A percentile compares a stretch with the other conserved stretches of the same genome.
Evolutionary conservation across 2,329 filamentous ascomycete species (phyloP).

Genomic region (Fusarium mangiferae): DNA sequence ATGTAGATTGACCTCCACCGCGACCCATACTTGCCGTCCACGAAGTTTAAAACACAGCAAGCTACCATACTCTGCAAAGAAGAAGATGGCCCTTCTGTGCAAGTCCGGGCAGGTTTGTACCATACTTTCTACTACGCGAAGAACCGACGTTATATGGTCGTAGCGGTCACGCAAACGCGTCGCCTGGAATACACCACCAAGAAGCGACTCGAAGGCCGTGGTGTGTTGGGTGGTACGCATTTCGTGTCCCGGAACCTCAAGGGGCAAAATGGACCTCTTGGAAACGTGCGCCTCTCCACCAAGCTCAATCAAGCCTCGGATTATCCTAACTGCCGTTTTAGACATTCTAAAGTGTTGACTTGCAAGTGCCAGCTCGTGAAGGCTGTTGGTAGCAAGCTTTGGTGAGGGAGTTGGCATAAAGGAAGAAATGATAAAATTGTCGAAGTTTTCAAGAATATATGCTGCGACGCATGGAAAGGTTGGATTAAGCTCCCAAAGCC

Average conservation of each 20-base stretch:
- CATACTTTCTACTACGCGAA: fast-evolving
- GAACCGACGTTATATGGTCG: fast-evolving
- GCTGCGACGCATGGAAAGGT: fast-evolving
- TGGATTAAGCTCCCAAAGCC: fast-evolving
- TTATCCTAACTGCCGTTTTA: fast-evolving
- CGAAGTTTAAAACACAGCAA: fast-evolving
- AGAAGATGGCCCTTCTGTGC: not conserved
- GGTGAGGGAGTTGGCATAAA: not conserved
- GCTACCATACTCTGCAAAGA: fast-evolving
- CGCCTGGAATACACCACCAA: fast-evolving
- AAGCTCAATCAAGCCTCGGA: not conserved
- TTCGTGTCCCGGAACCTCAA: fast-evolving
- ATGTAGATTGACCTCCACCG: not conserved
- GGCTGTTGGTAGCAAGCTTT: fast-evolving
- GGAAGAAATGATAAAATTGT: fast-evolving
- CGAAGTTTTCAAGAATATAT: fast-evolving
- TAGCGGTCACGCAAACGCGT: fast-evolving
- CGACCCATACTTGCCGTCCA: fast-evolving
- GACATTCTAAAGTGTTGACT: fast-evolving
- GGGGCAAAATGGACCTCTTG: fast-evolving
- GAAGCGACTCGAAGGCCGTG: not conserved
- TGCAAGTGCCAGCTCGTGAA: not conserved
- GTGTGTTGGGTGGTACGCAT: fast-evolving
- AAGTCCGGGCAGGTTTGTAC: not conserved
- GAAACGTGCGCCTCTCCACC: not conserved